Evolutionary conservation across 2,329 filamentous ascomycete species (phyloP), one percentile per base, ranked within the genome.

Genomic region (Lachnellula arida): DNA sequence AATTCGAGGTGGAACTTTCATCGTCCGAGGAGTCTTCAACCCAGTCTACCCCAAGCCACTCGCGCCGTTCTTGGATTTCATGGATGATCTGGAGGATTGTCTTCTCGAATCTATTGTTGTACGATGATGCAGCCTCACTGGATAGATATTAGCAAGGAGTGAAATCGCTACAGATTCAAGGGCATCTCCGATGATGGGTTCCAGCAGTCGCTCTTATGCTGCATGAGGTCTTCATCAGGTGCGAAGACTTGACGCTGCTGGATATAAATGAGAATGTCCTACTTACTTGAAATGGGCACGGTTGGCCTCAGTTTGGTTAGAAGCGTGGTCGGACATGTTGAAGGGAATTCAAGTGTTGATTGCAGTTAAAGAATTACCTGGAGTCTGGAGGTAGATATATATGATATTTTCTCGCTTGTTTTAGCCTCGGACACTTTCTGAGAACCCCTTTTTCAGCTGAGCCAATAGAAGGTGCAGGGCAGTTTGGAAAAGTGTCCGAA

Each of bases 31-130:
- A 67, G 4, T 75, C 76, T 17, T 71, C 70, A 46, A 72, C 70
- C 73, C 82, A 85, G 53, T 80, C 75, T 23, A 82, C 78, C 43
- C 82, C 84, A 55, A 89, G 80, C 74, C 87, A 88, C 51, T 78
- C 75, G 5, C 80, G 74, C 34, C 78, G 76, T 4, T 70, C 70
- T 58, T 76, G 75, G 14, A 88, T 75, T 61, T 81, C 76, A 7
- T 76, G 69, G 22, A 80, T 76, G n/a, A 89, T 72, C 62, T 76
- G 75, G 37, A 73, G 70, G 47, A 82, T 74, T 12, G 78, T 75
- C 63, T 79, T 78, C 50, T 76, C 74, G 61, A 82, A 82, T 56
- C 78, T 80, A 40, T 70, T 66, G 63, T 88, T 84, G 65, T 87
- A 86, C 2, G 71, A 71, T 2, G 78, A 72, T 3, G 82, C 78